phyloP scores from a whole-genome alignment of 306 rosid genomes.

The Alnus rubra region DNA sequence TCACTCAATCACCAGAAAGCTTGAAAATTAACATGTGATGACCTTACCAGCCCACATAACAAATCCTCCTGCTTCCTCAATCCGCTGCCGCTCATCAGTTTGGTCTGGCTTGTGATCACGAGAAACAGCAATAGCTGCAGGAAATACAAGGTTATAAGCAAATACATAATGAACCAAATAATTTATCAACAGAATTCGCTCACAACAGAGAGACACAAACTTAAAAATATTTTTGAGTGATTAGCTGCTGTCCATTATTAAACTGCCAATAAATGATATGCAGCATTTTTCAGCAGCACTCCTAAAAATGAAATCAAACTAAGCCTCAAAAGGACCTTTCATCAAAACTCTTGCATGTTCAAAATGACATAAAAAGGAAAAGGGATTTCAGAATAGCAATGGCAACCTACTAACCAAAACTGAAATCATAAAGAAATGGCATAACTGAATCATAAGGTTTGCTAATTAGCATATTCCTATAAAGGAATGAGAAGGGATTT shows the following conservation, averaged over 20 bases:
- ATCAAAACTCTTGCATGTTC: not conserved
- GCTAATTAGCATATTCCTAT: not conserved
- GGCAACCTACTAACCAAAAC: not conserved
- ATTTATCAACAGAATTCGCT: constrained; percentile 5
- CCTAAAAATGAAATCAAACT: not conserved
- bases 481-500: not conserved
- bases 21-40: not conserved
- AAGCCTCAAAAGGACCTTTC: not conserved
- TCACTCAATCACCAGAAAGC: not conserved
- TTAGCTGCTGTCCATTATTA: not conserved
- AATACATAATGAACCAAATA: constrained; percentile 16
- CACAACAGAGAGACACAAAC: constrained; percentile 6
- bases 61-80: constrained; percentile 96
- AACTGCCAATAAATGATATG: not conserved
- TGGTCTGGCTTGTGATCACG: constrained; percentile 99
- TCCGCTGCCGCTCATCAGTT: constrained; percentile 92
- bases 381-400: not conserved
- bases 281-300: not conserved
- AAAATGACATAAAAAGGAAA: not conserved
- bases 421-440: not conserved
- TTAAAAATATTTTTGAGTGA: not conserved
- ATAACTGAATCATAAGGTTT: not conserved
- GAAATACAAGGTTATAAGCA: constrained; percentile 30
- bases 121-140: constrained; percentile 87
- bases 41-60: constrained; percentile 95